Percentiles rank a stretch among this genome's conserved stretches.
These are phyloP conservation scores for Linnemannia elongata DNA, from an alignment of 192 early-diverging fungal species.

Conservation along the genomic window DNA sequence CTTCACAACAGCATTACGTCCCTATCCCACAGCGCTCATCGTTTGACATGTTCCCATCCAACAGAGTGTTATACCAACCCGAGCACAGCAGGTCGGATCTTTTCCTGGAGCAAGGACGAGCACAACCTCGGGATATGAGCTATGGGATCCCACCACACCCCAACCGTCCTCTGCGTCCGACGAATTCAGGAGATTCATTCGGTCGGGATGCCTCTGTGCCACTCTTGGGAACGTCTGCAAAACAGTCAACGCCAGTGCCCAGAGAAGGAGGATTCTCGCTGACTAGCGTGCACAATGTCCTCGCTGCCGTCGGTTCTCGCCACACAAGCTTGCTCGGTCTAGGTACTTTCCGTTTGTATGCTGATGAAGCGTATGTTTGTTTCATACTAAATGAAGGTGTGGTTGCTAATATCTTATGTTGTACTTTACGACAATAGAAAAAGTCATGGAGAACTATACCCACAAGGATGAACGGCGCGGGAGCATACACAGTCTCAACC, in stretches of 20 bases:
- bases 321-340: conserved; percentile 56
- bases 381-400: neutral
- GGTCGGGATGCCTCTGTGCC: conserved; percentile 17
- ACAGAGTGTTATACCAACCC: conserved; percentile 20
- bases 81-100: conserved; percentile 7
- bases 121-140: conserved; percentile 3
- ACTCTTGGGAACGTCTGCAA: conserved; percentile 25
- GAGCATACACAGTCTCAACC: conserved; percentile 36
- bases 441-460: conserved; percentile 23
- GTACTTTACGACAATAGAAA: conserved; percentile 10
- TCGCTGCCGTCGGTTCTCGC: conserved; percentile 57
- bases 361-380: neutral
- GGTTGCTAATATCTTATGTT: neutral
- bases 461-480: conserved; percentile 34
- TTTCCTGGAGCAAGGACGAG: conserved; percentile 29
- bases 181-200: neutral
- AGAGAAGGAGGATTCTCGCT: conserved; percentile 34
- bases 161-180: conserved; percentile 16
- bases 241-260: conserved; percentile 7
- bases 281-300: conserved; percentile 32
- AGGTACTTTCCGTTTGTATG: conserved; percentile 22
- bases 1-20: conserved; percentile 26
- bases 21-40: conserved; percentile 23
- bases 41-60: conserved; percentile 16
- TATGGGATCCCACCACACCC: conserved; percentile 21